Evolutionary conservation across 495 filamentous ascomycete species (phyloP).

Genomic region (Aspergillus funiculosus): DNA sequence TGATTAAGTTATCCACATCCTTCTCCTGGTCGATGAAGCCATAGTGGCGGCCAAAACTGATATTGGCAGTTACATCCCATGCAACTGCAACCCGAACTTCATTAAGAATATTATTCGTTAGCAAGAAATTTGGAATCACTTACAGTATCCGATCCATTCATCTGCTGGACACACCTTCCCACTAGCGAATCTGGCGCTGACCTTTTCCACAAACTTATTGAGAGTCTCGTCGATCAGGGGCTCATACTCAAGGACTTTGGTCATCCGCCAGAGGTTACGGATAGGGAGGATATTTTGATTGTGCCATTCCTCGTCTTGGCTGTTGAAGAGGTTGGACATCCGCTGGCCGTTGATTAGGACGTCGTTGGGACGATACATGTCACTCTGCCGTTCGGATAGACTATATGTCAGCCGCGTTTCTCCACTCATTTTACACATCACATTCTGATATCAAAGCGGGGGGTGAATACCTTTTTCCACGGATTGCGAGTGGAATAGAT

Average conservation of each 20-base stretch:
- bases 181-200: slow-evolving; percentile 20
- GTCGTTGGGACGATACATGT: slow-evolving; percentile 29
- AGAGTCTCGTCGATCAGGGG: slow-evolving; percentile 23
- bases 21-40: slow-evolving; percentile 14
- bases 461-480: slow-evolving; percentile 27
- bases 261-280: slow-evolving; percentile 25
- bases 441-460: slow-evolving; percentile 2
- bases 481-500: slow-evolving; percentile 29
- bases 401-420: neutral
- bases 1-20: slow-evolving; percentile 19
- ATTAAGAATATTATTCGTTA: neutral
- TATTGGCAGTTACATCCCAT: slow-evolving; percentile 33
- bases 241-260: slow-evolving; percentile 27
- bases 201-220: slow-evolving; percentile 22
- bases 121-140: neutral
- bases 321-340: slow-evolving; percentile 29
- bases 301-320: slow-evolving; percentile 29
- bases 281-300: slow-evolving; percentile 24
- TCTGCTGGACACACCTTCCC: slow-evolving; percentile 10
- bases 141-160: slow-evolving; percentile 14
- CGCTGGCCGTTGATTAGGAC: slow-evolving; percentile 19
- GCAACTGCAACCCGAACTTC: slow-evolving; percentile 21
- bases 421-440: neutral
- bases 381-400: slow-evolving; percentile 15
- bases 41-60: slow-evolving; percentile 26